Conservation (phyloP, 768 basidiomycete species). For the Clitopilus hobsonii region DNA sequence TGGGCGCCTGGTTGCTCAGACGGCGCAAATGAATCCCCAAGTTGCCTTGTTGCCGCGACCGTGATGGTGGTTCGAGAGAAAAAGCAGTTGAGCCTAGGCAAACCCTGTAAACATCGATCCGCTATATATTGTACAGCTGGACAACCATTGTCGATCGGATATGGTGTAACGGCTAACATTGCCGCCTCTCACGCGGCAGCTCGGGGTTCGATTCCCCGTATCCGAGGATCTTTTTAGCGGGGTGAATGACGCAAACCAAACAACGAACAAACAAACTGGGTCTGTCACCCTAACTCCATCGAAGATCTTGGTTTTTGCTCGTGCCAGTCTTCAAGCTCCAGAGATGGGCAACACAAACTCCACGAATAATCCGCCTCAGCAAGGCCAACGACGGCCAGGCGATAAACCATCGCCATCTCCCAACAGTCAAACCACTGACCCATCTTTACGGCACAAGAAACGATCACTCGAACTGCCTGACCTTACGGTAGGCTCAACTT, state of each 20-base stretch:
- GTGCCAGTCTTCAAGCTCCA: neutral
- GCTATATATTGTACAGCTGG: neutral
- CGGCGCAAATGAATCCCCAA: too few species aligned
- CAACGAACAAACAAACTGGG: neutral
- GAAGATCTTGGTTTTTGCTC: neutral
- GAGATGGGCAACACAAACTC: conserved; percentile 5
- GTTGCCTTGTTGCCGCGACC: too few species aligned
- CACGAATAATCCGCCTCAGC: neutral
- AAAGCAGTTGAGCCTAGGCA: too few species aligned
- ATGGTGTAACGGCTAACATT: conserved; percentile 62
- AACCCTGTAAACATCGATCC: too few species aligned
- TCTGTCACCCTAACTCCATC: neutral
- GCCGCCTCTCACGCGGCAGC: conserved; percentile 49
- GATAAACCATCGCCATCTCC: conserved; percentile 31
- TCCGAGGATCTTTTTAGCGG: conserved; percentile 12
- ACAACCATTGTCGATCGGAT: conserved; percentile 14
- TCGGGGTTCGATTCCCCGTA: conserved; percentile 58
- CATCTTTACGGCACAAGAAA: conserved; percentile 63
- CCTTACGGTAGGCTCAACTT: conserved; percentile 36
- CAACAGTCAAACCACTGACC: conserved; percentile 41
- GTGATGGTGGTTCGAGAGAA: too few species aligned
- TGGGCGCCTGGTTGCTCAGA: too few species aligned
- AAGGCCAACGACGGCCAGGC: neutral
- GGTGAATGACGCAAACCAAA: neutral
- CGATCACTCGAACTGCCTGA: conserved; percentile 74